These are phyloP conservation scores for Crithidia sp. DNA, from an alignment of 208 protist genomes.

Conservation along the genomic window DNA sequence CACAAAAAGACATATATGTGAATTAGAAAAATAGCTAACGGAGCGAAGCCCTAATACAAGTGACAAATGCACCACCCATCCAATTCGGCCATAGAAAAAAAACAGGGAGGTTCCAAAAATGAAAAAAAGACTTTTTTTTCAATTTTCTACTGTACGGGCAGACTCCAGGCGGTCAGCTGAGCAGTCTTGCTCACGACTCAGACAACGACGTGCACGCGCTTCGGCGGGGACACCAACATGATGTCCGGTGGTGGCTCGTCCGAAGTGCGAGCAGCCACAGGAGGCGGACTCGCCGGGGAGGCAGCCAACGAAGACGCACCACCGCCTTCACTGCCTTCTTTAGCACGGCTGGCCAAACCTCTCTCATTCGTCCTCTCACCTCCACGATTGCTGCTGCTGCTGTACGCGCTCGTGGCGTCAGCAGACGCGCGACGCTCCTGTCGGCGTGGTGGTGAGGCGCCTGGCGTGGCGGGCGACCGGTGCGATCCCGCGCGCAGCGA, in stretches of 20 bases:
- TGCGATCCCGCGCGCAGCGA: background rate
- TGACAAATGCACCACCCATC: no score
- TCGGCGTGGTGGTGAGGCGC: background rate
- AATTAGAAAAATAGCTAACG: no score
- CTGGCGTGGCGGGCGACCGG: background rate
- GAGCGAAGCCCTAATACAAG: no score
- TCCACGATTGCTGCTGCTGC: no score
- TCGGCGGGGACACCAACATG: slow-evolving; percentile 19
- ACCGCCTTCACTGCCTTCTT: background rate
- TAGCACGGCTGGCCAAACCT: no score
- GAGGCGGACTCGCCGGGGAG: background rate
- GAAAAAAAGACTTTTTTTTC: no score
- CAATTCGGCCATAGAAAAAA: no score
- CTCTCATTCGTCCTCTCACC: no score
- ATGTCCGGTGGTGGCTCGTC: slow-evolving; percentile 37
- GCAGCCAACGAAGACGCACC: background rate
- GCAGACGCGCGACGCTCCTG: background rate
- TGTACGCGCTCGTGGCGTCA: background rate
- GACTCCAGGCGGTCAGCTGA: no score
- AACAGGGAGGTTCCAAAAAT: no score
- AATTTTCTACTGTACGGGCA: no score
- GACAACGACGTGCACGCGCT: slow-evolving; percentile 27
- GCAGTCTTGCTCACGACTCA: background rate
- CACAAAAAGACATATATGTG: no score
- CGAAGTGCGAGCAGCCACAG: slow-evolving; percentile 1